These are phyloP conservation scores for Syzygium grande DNA, from an alignment of 345 rosid species.

Conservation along the genomic window DNA sequence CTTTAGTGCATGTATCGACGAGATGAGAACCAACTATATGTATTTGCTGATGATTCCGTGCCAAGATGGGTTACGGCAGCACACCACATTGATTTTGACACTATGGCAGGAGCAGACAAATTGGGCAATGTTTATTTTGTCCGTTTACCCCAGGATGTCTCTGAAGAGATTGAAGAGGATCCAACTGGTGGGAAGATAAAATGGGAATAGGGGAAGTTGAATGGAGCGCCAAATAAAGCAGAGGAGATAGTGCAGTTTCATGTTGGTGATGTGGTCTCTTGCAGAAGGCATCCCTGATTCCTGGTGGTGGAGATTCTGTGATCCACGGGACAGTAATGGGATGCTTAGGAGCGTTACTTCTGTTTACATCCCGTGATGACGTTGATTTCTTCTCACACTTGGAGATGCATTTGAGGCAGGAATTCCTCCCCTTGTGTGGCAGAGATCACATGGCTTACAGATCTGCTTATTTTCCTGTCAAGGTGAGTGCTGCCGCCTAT, in stretches of 20 bases:
- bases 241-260: conserved; percentile 97
- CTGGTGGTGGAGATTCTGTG: conserved; percentile 88
- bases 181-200: conserved; percentile 98
- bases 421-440: conserved; percentile 90
- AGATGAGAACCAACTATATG: conserved; percentile 93
- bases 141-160: conserved; percentile 82
- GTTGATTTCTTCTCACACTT: conserved; percentile 95
- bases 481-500: conserved; percentile 32
- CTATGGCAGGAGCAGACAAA: conserved; percentile 95
- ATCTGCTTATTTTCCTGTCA: conserved; percentile 96
- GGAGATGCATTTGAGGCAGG: conserved; percentile 99
- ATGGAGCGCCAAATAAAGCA: conserved; percentile 94
- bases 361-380: conserved; percentile 89
- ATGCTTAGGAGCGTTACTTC: conserved; percentile 80
- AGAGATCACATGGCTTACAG: conserved; percentile 85
- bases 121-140: conserved; percentile 90
- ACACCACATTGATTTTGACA: conserved; percentile 84
- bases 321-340: conserved; percentile 98
- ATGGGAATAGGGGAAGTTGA: conserved; percentile 97
- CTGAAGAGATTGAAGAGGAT: conserved; percentile 96
- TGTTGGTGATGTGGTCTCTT: conserved; percentile 73
- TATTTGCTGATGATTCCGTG: conserved; percentile 91
- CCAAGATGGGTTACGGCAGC: conserved; percentile 98
- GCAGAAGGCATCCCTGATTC: conserved; percentile 90
- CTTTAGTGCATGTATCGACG: conserved; percentile 98